Evolutionary conservation across 129 eudicot genomes (phyloP), one percentile per base, ranked within the genome.

Genomic region (Flaveria linearis): DNA sequence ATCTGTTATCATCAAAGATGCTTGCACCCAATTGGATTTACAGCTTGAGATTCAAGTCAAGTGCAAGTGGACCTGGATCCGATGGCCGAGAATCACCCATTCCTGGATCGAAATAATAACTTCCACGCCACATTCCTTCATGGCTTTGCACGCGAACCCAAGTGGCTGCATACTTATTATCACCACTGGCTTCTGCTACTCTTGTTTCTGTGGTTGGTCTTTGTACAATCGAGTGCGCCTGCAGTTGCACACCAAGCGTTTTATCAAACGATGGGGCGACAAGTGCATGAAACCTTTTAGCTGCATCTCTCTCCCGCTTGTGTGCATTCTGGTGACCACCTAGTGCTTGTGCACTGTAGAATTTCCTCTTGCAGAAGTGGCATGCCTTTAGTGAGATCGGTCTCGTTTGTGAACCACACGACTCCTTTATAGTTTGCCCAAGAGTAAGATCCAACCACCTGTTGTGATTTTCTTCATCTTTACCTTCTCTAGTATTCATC

Each of bases 321-420:
- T 92, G 93, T 5, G 96, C 93, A 69, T 89, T 92, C 80, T 92
- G 98, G 75, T 89, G 96, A 23, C 98, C 96, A 7, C 98, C 96
- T 2, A 92, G 76, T 71, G 98, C 98, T 76, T 92, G 93, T 57
- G 98, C 85, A 61, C 93, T 89, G 82, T 86, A 87, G 78, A 92
- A 89, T 61, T 89, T 92, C 80, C 91, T 75, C 83, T 73, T 82
- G 84, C 93, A 89, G 76, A 89, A 92, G 83, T 89, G 87, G 73
- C 97, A 92, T 56, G 85, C 67, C 82, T 85, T 93, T 12, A 76
- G 51, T 41, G 84, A 18, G 56, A 82, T 67, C 3, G 84, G 82
- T 68, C 82, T 81, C 69, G 85, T 28, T 69, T 63, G 78, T 51
- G 83, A 74, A 72, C 76, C 68, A 2, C 28, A 56, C 2, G 80